Conservation (phyloP, 179 eudicot genomes). For the Spinacia oleracea region DNA sequence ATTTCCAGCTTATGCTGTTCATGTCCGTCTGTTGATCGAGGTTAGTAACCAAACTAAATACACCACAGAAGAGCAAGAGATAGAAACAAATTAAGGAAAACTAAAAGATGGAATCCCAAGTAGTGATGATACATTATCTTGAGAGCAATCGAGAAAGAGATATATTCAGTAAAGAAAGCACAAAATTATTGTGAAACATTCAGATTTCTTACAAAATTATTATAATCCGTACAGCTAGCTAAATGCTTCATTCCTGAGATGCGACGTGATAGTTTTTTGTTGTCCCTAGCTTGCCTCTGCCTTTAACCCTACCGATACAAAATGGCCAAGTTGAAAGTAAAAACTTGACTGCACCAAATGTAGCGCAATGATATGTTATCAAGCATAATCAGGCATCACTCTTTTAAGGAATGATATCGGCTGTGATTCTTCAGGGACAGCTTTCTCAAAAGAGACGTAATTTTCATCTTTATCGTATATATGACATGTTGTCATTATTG, state of each 20-base stretch:
- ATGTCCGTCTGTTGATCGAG: neutral
- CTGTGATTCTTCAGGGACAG: slow-evolving; percentile 70
- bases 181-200: neutral
- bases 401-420: slow-evolving; percentile 72
- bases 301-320: neutral
- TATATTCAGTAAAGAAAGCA: neutral
- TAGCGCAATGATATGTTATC: slow-evolving; percentile 7
- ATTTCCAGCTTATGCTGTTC: neutral
- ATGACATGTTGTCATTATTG: slow-evolving; percentile 86
- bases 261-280: neutral
- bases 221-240: neutral
- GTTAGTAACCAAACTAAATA: neutral
- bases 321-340: neutral
- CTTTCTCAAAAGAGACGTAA: slow-evolving; percentile 63
- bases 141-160: neutral
- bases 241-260: neutral
- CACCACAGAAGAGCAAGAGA: neutral
- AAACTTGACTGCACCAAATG: too few relatives aligned
- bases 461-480: slow-evolving; percentile 67
- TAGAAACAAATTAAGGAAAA: neutral
- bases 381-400: slow-evolving; percentile 85
- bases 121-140: neutral
- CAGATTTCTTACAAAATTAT: neutral
- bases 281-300: neutral
- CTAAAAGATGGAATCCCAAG: neutral